A percentile compares a stretch with the other conserved stretches of the same genome.
phyloP scores from a whole-genome alignment of 257 asterid species.

The Dorcoceras hygrometricum region DNA sequence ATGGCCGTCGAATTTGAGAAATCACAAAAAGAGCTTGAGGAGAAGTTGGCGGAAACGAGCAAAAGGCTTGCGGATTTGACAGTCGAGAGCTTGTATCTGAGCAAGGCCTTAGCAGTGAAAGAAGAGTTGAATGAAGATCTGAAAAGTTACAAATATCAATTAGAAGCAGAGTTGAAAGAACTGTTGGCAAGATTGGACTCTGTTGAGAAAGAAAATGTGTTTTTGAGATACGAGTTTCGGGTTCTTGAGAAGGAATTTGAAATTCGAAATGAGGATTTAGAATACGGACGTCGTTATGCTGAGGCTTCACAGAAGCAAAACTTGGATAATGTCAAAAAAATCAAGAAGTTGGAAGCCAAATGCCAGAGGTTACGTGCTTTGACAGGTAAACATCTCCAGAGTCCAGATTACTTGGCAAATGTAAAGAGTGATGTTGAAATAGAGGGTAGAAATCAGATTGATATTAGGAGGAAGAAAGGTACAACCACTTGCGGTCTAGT shows the following conservation, averaged over 20 bases:
- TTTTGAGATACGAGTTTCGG: constrained; percentile 63
- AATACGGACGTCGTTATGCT: constrained; percentile 37
- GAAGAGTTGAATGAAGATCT: constrained; percentile 61
- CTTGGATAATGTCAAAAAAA: constrained; percentile 54
- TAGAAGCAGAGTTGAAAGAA: constrained; percentile 60
- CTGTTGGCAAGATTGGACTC: constrained; percentile 66
- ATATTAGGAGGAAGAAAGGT: constrained; percentile 35
- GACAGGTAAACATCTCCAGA: constrained; percentile 55
- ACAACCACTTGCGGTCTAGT: constrained; percentile 31
- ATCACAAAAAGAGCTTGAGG: constrained; percentile 46
- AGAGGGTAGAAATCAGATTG: constrained; percentile 34
- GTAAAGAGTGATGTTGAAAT: constrained; percentile 41
- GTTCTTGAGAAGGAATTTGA: constrained; percentile 68
- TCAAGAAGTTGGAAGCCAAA: constrained; percentile 76
- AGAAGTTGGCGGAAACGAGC: constrained; percentile 42
- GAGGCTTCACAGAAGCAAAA: constrained; percentile 51
- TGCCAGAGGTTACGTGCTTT: constrained; percentile 71
- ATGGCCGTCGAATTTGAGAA: constrained; percentile 46
- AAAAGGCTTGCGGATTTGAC: constrained; percentile 43
- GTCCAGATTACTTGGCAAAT: constrained; percentile 30
- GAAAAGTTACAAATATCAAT: constrained; percentile 35
- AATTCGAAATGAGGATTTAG: constrained; percentile 56
- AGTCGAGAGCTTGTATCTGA: constrained; percentile 61
- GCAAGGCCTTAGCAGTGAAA: constrained; percentile 51
- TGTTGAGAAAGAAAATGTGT: constrained; percentile 75